Evolutionary conservation across 228 moss, liverwort and hornwort species (phyloP), one percentile per base, ranked within the genome.

Genomic region (Sphagnum magellanicum): DNA sequence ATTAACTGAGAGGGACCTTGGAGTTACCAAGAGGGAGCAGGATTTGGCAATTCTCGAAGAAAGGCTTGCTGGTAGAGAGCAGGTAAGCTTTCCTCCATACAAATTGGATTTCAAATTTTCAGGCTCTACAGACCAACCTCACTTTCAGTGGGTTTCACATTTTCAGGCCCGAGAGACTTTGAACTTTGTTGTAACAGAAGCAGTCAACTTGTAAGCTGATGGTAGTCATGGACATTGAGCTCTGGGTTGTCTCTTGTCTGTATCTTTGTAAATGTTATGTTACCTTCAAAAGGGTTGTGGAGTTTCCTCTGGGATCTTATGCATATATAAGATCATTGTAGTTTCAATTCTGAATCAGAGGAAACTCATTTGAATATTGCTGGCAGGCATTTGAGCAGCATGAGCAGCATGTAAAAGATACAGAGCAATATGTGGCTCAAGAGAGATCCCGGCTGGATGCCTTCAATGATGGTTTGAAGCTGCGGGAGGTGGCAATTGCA

Each of bases 381-480:
- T 63, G 47, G 17, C 86, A 95, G 95, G 89, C 79, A 8, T 68
- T 89, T 57, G 86, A 92, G 78, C 74, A 63, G 16, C 85, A 73
- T 50, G 90, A 91, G 78, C 75, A 66, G 50, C 87, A 86, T 61
- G 78, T 92, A 60, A 87, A 81, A 73, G 81, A 69, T 53, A 77
- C 82, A 15, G 89, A 94, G 69, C 70, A 76, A 60, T 84, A 79
- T 66, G 79, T 90, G 12, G 4, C 57, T 16, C 76, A 88, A 16
- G 94, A 98, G 79, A 82, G 94, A 78, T 75, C 76, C 4, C 93
- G 98, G 32, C 74, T 98, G 75, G 82, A 98, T 71, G 81, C 83
- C 60, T 77, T 89, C 4, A 92, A 94, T 74, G 86, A 73, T 62
- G 84, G 83, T 64, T 73, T 98, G 76, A 98, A 84, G 77, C 76